Evolutionary conservation across 768 basidiomycete genomes (phyloP), one percentile per base, ranked within the genome.

Genomic region (Phylloporus rhodoxanthus): DNA sequence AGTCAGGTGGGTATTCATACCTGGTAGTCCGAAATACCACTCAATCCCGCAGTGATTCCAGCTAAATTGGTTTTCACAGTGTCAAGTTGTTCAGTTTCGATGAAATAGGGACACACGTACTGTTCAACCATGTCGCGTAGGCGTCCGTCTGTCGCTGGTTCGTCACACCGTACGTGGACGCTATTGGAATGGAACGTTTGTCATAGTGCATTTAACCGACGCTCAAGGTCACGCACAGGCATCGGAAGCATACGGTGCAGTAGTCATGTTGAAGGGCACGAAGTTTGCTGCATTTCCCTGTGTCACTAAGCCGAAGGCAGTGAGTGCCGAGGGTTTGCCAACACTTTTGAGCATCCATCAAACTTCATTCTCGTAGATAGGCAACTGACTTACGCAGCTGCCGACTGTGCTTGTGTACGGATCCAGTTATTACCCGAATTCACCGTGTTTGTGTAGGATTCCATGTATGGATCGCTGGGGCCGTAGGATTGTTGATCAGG

Each of bases 401-500:
- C 72, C 20, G 72, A 59, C 15, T 72, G 69, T 1, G 71, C 73
- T 48, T 85, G 81, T 8, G 57, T 57, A 21, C 59, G 57, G 45
- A 85, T 83, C 83, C 83, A 85, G 28, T 73, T 67, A 42, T 71
- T 45, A 25, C 83, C 84, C 17, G 59, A 61, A 51, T 78, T 66
- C 32, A 84, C 58, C 0, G 71, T 75, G 50, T 80, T 76, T 52
- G 81, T 75, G 65, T 77, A 80, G 9, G 74, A 55, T 37, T 76
- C 65, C 44, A 79, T 62, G 51, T 68, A 72, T 14, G 78, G 75
- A 60, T 82, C 79, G 23, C 63, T 57, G 20, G 72, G 50, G 26
- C 68, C 76, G 55, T 84, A 85, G 32, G 65, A 60, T 52, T 78
- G 73, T 61, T 86, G 85, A 58, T 87, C 82, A 17, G 85, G 84